Conservation (phyloP, 1,139 yeast genomes). For the Hanseniaspora uvarum region DNA sequence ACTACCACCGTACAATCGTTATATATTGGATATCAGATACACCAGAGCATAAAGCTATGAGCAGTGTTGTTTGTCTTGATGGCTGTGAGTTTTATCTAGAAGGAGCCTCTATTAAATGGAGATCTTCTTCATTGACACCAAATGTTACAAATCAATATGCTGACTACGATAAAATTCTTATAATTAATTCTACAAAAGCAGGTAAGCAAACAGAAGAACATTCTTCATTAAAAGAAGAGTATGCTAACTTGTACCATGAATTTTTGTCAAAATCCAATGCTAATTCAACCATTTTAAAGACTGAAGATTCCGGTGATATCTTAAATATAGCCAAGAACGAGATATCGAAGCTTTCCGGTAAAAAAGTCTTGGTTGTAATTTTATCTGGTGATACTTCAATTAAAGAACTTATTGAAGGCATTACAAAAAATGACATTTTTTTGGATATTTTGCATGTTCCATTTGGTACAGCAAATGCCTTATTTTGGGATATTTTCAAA, state of each 20-base stretch:
- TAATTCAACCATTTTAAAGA: neutral
- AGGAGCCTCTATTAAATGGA: neutral
- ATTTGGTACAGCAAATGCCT: slow-evolving; percentile 14
- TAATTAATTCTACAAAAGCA: slow-evolving; percentile 8
- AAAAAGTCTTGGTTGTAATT: neutral
- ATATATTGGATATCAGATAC: too few relatives aligned
- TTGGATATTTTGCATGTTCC: slow-evolving; percentile 9
- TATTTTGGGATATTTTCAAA: slow-evolving; percentile 10
- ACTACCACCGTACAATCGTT: too few relatives aligned
- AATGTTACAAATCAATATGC: neutral
- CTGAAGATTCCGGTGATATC: neutral
- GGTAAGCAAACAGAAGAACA: slow-evolving; percentile 7
- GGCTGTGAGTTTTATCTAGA: neutral
- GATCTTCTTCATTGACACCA: neutral
- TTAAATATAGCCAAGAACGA: neutral
- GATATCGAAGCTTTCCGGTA: neutral
- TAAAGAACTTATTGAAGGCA: slow-evolving; percentile 8
- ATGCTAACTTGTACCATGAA: neutral
- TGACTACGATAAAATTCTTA: neutral
- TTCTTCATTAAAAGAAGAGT: neutral
- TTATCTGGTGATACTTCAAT: slow-evolving; percentile 14
- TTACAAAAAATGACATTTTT: neutral
- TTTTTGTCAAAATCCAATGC: neutral
- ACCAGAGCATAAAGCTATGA: neutral
- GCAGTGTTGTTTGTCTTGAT: neutral